Evolutionary conservation across 1,284 basidiomycete genomes (phyloP), one percentile per base, ranked within the genome.

Genomic region (Leucoagaricus sp.): DNA sequence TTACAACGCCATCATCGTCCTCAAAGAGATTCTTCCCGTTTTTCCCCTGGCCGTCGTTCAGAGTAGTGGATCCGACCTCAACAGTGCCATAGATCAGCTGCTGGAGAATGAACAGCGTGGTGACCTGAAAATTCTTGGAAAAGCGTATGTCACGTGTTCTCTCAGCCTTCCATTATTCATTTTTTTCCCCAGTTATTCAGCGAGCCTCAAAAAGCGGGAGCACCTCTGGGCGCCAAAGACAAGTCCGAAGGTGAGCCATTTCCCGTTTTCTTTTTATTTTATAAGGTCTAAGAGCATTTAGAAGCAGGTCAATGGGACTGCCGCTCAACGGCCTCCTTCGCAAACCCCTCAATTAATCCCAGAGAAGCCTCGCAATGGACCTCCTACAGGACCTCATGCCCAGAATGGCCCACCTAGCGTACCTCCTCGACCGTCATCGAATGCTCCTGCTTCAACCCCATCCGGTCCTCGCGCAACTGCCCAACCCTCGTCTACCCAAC

Each of bases 1-100:
- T 56, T 94, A 95, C 71, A 98, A 98, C 67, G 84, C 92, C 10
- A 90, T 97, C 67, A 84, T 95, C 45, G 87, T 97, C 23, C 78
- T 96, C 57, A 93, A 94, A 64, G 92, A 96, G 69, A 84, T 98
- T 31, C 80, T 96, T 44, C 88, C 91, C 1, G 87, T 90, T 48
- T 96, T 95, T 73, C 96, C 96, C 15, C 67, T 91, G 29, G 82
- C 83, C 17, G 81, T 89, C 38, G 72, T 34, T 33, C 46, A 74
- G 40, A 78, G 79, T 52, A 74, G 78, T 31, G 89, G 89, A 12
- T 68, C 77, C 7, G 75, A 72, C 19, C 78, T 98, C 47, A 81
- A 88, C 61, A 74, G 70, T 19, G 82, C 84, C 2, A 82, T 96
- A 59, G 83, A 89, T 63, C 78, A 80, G 23, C 81, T 94, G 57